Conservation (phyloP, 2,329 filamentous ascomycete species). For the Paraconiothyrium brasiliense region DNA sequence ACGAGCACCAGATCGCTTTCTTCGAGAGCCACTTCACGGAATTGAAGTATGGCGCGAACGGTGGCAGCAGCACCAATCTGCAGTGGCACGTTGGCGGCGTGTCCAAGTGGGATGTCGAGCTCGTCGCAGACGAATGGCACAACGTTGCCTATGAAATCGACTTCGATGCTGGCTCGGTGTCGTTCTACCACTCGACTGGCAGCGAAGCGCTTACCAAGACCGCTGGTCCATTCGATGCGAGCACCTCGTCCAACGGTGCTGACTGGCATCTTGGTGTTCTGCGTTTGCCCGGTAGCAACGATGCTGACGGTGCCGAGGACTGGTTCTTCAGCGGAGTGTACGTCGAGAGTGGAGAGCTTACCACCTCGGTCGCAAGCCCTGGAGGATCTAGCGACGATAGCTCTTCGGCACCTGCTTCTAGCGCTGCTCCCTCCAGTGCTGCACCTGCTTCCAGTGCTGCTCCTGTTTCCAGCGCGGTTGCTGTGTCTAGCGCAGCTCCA, state of each 20-base stretch:
- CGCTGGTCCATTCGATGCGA: constrained; percentile 67
- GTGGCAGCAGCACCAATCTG: constrained; percentile 63
- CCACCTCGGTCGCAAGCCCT: constrained; percentile 45
- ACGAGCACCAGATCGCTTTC: constrained; percentile 73
- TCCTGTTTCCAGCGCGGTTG: background rate
- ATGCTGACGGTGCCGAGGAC: constrained; percentile 66
- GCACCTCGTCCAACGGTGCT: constrained; percentile 71
- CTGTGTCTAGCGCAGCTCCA: background rate
- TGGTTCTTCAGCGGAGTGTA: constrained; percentile 78
- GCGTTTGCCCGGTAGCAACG: constrained; percentile 69
- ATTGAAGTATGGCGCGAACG: constrained; percentile 68
- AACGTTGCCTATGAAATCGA: constrained; percentile 79
- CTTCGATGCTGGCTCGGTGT: constrained; percentile 69
- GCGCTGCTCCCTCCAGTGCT: background rate
- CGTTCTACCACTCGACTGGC: constrained; percentile 75
- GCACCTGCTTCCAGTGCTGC: background rate
- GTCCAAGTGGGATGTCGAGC: constrained; percentile 70
- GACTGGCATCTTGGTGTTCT: constrained; percentile 79
- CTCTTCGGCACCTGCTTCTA: background rate
- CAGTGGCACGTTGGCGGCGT: constrained; percentile 71
- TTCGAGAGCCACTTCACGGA: constrained; percentile 79
- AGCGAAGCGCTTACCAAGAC: constrained; percentile 65
- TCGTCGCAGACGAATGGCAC: constrained; percentile 73
- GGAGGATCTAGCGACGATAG: background rate
- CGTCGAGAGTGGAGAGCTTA: constrained; percentile 66